phyloP scores from a whole-genome alignment of 352 stramenopile genomes.

The Phytophthora constricta region DNA sequence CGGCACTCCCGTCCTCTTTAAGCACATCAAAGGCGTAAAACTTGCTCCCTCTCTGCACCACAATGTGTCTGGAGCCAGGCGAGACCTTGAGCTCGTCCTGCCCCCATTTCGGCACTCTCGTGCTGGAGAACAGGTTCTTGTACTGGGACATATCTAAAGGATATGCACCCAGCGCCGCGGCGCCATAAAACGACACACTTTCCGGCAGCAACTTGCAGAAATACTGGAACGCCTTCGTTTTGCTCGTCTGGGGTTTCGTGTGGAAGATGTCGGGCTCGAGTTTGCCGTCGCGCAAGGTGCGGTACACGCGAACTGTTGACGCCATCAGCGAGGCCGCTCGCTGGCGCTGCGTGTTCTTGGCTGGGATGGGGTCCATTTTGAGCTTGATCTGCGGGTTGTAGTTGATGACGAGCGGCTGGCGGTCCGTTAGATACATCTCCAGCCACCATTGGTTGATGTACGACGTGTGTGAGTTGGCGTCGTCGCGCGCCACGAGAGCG shows the following conservation, averaged over 20 bases:
- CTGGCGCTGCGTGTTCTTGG: conserved; percentile 88
- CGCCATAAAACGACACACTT: conserved; percentile 88
- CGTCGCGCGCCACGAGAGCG: conserved; percentile 79
- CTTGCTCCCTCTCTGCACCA: conserved; percentile 86
- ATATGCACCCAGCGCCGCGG: conserved; percentile 84
- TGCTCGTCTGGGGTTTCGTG: conserved; percentile 82
- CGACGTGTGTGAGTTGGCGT: conserved; percentile 84
- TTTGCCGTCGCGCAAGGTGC: conserved; percentile 79
- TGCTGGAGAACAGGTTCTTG: conserved; percentile 89
- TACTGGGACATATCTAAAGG: conserved; percentile 94
- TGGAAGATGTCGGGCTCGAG: conserved; percentile 91
- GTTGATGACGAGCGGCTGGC: conserved; percentile 88
- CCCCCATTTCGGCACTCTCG: conserved; percentile 65
- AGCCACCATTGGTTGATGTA: conserved; percentile 95
- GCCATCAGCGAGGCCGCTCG: conserved; percentile 86
- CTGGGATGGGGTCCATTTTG: conserved; percentile 78
- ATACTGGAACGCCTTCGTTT: conserved; percentile 83
- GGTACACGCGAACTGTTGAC: conserved; percentile 84
- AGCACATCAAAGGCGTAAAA: conserved; percentile 91
- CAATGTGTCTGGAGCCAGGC: conserved; percentile 72
- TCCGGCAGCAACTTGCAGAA: conserved; percentile 87
- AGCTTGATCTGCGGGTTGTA: conserved; percentile 93
- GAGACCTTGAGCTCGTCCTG: conserved; percentile 80
- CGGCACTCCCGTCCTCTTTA: conserved; percentile 55
- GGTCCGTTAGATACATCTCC: conserved; percentile 92